Base-by-base conservation (phyloP, 495 filamentous ascomycete genomes). In the Evansstolkia leycettana region DNA sequence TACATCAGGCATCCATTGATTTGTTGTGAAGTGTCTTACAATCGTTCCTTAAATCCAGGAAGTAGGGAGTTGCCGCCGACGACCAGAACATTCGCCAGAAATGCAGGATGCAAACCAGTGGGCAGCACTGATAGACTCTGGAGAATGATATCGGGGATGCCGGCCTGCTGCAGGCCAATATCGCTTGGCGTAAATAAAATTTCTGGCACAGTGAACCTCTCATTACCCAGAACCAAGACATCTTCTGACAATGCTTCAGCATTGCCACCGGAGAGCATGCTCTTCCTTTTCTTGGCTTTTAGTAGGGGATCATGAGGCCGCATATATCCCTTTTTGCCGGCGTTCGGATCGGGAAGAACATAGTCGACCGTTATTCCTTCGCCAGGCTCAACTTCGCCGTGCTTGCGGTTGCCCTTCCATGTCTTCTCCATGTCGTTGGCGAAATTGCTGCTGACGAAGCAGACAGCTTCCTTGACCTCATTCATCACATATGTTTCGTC, bases 401-500 rank as follows among this genome's bases (percentile, higher is more conserved):
- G 52, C 31, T 70, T 72, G 41, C 71, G 66, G 1, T 74, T 78
- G n/a, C 75, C 81, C 58, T 89, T 92, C 85, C 84, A 89, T 0
- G 75, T 75, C 34, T 66, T 65, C 40, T 95, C 88, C 36, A 96
- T 73, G 44, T 99, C 87, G 2, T 53, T 54, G 13, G 63, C 62
- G 57, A 95, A 95, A 48, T 90, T 71, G 4, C 75, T 67, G 17
- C 78, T 85, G 20, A 94, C 75, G 45, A 80, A 96, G 49, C 85
- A 94, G 18, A 78, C 77, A 0, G 78, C 69, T 59, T 99, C 92
- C 48, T 96, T 99, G 55, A 95, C 84, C 52, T 94, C 82, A 46
- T 92, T 94, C 53, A 94, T 88, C 13, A 96, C 73, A 49, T 90
- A 76, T 11, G 79, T 76, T 45, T 99, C 90, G 48, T 93, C 84